Evolutionary conservation across 2,329 filamentous ascomycete species (phyloP).

Genomic region (Aureobasidium vineae): DNA sequence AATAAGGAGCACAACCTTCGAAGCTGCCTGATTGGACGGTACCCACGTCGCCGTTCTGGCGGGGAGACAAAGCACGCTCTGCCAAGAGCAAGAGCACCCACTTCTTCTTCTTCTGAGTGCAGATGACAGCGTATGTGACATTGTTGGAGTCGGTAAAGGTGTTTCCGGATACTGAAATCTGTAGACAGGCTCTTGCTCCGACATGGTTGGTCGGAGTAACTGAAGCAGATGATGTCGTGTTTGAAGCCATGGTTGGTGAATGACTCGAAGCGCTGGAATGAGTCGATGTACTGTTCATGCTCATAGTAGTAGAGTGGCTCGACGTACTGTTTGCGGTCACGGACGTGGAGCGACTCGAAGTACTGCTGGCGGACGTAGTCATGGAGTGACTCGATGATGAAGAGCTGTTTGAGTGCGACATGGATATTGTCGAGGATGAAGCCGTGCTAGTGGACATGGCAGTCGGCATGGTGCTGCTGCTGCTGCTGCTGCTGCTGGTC

Average conservation of each 20-base stretch:
- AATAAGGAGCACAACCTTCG: constrained; percentile 26
- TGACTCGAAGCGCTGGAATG: not conserved
- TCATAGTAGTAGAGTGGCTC: not conserved
- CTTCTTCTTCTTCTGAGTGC: not conserved
- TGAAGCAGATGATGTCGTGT: constrained; percentile 15
- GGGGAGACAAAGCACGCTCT: not conserved
- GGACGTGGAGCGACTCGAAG: not conserved
- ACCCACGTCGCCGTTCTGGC: not conserved
- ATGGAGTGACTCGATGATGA: not conserved
- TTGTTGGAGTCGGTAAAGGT: constrained; percentile 22
- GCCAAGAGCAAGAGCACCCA: not conserved
- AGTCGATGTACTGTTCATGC: not conserved
- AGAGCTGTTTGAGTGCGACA: not conserved
- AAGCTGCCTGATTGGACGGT: constrained; percentile 22
- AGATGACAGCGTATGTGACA: constrained; percentile 23
- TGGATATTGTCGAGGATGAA: not conserved
- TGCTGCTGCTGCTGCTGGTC: not conserved
- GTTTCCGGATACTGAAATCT: constrained; percentile 11
- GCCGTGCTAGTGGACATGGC: too few species aligned
- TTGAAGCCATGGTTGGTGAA: not conserved
- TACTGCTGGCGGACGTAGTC: not conserved
- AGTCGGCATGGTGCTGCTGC: not conserved
- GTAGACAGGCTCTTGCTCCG: constrained; percentile 14
- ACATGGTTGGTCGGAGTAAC: constrained; percentile 6
- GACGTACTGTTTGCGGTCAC: not conserved